These are phyloP conservation scores for Calonectria hongkongensis DNA, from an alignment of 2,329 filamentous ascomycete genomes.

Conservation along the genomic window DNA sequence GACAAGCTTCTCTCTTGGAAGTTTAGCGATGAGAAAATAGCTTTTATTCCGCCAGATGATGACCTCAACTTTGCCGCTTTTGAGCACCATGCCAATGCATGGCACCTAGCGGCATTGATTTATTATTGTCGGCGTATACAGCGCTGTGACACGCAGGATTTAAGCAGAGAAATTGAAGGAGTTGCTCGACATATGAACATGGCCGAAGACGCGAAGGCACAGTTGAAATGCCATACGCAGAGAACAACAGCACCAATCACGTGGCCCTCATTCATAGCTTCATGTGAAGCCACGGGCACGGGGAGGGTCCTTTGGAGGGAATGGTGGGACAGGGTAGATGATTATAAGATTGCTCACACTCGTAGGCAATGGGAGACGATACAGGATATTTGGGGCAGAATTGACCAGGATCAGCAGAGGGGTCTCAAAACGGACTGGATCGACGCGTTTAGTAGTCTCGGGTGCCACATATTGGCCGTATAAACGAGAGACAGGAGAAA, in stretches of 20 bases:
- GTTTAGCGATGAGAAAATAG: slow-evolving; percentile 17
- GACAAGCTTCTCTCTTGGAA: slow-evolving; percentile 34
- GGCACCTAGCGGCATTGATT: slow-evolving; percentile 34
- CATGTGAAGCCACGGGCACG: not conserved
- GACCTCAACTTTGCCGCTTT: slow-evolving; percentile 25
- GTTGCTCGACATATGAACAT: slow-evolving; percentile 25
- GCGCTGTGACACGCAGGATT: not conserved
- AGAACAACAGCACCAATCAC: slow-evolving; percentile 33
- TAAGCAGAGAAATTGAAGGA: not conserved
- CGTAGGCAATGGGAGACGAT: slow-evolving; percentile 36
- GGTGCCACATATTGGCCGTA: not conserved
- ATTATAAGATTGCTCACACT: slow-evolving; percentile 36
- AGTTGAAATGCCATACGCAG: not conserved
- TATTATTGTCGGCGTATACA: slow-evolving; percentile 38
- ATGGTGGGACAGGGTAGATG: slow-evolving; percentile 39
- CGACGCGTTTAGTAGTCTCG: not conserved
- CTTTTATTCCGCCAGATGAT: slow-evolving; percentile 18
- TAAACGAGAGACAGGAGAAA: not conserved
- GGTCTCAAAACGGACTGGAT: slow-evolving; percentile 18
- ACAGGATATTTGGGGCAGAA: slow-evolving; percentile 27
- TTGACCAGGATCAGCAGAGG: not conserved
- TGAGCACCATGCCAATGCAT: slow-evolving; percentile 30
- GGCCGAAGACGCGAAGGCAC: slow-evolving; percentile 26
- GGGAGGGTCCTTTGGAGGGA: slow-evolving; percentile 23
- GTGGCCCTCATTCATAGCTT: slow-evolving; percentile 32